These are phyloP conservation scores for Wallemia mellicola DNA, from an alignment of 1,284 basidiomycete species.

Conservation along the genomic window DNA sequence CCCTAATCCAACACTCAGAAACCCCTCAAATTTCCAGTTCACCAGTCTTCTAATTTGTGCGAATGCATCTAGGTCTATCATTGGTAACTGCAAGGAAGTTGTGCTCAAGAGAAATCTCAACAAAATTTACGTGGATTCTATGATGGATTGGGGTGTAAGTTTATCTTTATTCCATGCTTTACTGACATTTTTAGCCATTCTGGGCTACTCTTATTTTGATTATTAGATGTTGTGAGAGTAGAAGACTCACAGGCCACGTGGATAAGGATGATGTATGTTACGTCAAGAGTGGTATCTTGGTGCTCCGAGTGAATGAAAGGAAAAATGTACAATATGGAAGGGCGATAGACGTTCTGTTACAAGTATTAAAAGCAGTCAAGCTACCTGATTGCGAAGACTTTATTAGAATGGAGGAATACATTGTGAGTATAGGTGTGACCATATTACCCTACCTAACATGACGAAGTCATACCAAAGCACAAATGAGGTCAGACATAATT, in stretches of 20 bases:
- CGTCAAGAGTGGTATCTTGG: background rate
- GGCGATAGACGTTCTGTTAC: background rate
- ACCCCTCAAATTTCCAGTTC: background rate
- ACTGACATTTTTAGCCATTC: background rate
- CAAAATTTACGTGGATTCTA: too few species aligned
- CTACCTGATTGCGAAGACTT: too few species aligned
- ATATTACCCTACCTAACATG: too few species aligned
- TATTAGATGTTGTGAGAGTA: background rate
- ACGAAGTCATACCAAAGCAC: too few species aligned
- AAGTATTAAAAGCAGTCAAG: background rate
- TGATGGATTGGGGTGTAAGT: background rate
- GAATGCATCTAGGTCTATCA: background rate
- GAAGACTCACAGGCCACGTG: background rate
- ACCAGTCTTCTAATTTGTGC: background rate
- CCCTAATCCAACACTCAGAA: background rate
- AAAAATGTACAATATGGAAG: background rate
- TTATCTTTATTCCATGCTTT: background rate
- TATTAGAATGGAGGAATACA: too few species aligned
- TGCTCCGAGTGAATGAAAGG: background rate
- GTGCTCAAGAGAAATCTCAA: background rate
- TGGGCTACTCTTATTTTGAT: background rate
- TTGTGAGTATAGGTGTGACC: too few species aligned
- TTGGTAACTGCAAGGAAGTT: background rate
- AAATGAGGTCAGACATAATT: too few species aligned
- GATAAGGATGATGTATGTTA: background rate